Evolutionary conservation across 345 rosid genomes (phyloP), one percentile per base, ranked within the genome.

Genomic region (Litchi chinensis): DNA sequence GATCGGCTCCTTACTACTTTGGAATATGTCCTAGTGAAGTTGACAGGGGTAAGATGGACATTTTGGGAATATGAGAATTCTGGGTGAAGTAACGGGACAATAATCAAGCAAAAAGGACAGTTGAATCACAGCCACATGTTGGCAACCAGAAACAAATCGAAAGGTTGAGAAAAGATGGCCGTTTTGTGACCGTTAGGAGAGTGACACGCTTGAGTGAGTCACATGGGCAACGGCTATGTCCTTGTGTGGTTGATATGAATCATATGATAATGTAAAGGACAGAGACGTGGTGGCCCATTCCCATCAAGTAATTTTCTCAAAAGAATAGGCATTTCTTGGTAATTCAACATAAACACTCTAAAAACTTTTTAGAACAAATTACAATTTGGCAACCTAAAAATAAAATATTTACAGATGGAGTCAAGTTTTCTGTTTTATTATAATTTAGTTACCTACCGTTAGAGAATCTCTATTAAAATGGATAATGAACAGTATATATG

Each of bases 101-200:
- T 32, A 32, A 32, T 32, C 37, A 32, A 2, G 37, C 37, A 32
- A 32, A 32, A 32, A 32, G 37, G 4, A 18, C 41, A 6, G 56
- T 57, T 13, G 41, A 59, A 32, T 59, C 60, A 12, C 24, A 28
- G 15, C 71, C 80, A 67, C 74, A 50, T 4, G 21, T 39, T 9
- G 0, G 60, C 5, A 39, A 41, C 3, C 2, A 10, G 28, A 41
- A 37, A 19, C 60, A 3, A 57, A 57, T 65, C 69, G 73, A 32
- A 37, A 32, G 84, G 84, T 73, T 8, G 44, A 67, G 79, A 81
- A 13, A 48, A 73, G 48, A 37, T 50, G 83, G 70, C 78, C 86
- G 83, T 78, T 83, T 70, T 68, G 66, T 77, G 81, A 82, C 84
- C 87, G 89, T 87, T 84, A 75, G 5, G 83, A 81, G 71, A 82